A percentile compares a stretch with the other conserved stretches of the same genome.
Evolutionary conservation across 208 protist genomes (phyloP).

Genomic region (Herpetomonas tarakana): DNA sequence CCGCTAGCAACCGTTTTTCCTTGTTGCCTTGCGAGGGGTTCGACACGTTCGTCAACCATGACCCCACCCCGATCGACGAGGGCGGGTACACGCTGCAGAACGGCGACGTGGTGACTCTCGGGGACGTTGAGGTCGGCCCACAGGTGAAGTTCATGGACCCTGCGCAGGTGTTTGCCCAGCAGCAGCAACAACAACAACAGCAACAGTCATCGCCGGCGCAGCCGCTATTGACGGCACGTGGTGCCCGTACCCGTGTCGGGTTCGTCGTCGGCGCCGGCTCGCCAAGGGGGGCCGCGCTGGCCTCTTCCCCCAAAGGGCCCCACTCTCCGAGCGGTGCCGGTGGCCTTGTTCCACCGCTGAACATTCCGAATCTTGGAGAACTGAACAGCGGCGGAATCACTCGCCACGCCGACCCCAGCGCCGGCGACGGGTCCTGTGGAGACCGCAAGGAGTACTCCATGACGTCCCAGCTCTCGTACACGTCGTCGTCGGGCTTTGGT

Average conservation of each 20-base stretch:
- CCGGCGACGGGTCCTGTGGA: no score
- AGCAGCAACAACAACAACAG: constrained; percentile 1
- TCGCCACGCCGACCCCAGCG: no score
- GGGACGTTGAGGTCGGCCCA: constrained; percentile 25
- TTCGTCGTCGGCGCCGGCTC: no score
- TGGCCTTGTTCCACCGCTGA: no score
- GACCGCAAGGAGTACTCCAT: no score
- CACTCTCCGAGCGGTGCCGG: no score
- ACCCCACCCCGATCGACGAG: constrained; percentile 9
- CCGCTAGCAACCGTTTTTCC: not conserved
- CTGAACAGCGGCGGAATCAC: no score
- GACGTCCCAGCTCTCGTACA: no score
- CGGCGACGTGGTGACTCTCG: constrained; percentile 63
- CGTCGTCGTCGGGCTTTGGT: no score
- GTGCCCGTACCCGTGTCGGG: constrained; percentile 10
- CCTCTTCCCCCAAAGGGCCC: no score
- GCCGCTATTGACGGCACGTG: constrained; percentile 22
- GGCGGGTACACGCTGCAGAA: constrained; percentile 28
- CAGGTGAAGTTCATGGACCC: constrained; percentile 75
- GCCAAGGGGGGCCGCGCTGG: no score
- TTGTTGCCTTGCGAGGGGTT: not conserved
- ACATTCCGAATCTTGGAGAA: no score
- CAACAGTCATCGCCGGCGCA: not conserved
- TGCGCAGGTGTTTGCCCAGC: constrained; percentile 14
- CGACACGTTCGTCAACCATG: constrained; percentile 39